These are phyloP conservation scores for Silene coronaria DNA, from an alignment of 179 eudicot genomes.

Conservation along the genomic window DNA sequence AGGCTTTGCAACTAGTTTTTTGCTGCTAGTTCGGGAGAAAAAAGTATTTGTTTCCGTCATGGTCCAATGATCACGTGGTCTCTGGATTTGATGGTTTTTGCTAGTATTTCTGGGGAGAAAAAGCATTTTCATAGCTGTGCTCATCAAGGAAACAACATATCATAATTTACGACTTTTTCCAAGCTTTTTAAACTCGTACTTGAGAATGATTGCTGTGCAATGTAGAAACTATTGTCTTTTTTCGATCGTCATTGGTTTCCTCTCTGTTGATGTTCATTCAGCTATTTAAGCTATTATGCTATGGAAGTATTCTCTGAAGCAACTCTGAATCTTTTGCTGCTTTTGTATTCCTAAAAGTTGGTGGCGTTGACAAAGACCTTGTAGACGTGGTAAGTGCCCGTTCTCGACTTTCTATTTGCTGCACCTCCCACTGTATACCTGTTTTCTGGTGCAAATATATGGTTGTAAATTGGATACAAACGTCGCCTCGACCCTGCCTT, in stretches of 20 bases:
- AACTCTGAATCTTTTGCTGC: background rate
- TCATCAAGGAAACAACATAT: background rate
- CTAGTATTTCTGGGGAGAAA: too few species aligned
- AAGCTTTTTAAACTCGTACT: background rate
- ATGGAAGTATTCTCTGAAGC: background rate
- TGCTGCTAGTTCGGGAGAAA: background rate
- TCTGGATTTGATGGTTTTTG: background rate
- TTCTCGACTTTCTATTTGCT: background rate
- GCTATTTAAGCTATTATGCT: background rate
- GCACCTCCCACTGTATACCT: too few species aligned
- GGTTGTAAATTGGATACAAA: too few species aligned
- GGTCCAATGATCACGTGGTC: background rate
- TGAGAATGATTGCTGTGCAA: background rate
- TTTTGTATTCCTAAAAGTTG: background rate
- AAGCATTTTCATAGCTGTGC: too few species aligned
- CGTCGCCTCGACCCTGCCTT: too few species aligned
- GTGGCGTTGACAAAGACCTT: background rate
- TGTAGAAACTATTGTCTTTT: background rate
- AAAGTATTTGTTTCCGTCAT: background rate
- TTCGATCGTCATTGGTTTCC: background rate
- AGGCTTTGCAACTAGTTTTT: background rate
- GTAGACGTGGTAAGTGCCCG: background rate
- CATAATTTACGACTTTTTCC: background rate
- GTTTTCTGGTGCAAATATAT: too few species aligned
- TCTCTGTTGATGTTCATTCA: background rate